Evolutionary conservation across 495 filamentous ascomycete genomes (phyloP).

Genomic region (Penicillium ochrochloron): DNA sequence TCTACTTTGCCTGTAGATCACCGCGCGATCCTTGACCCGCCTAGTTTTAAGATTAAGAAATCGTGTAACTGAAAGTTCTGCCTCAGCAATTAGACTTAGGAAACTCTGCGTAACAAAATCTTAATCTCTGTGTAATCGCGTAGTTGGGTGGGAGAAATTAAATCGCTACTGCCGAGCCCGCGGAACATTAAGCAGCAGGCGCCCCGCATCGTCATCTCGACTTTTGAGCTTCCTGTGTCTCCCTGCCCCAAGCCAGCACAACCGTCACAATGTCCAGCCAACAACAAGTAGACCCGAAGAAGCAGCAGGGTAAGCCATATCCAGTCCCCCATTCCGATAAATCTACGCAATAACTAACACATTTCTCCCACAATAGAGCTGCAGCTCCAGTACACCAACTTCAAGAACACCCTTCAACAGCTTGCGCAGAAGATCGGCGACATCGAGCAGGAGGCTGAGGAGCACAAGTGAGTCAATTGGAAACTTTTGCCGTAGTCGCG

Average conservation of each 20-base stretch:
- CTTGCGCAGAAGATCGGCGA: constrained; percentile 96
- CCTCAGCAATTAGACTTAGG: neutral
- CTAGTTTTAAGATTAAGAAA: neutral
- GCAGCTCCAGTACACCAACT: constrained; percentile 90
- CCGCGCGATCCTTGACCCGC: neutral
- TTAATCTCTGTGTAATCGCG: neutral
- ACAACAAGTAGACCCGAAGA: constrained; percentile 61
- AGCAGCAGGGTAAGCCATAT: constrained; percentile 76
- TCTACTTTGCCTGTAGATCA: neutral
- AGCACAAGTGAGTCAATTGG: constrained; percentile 82
- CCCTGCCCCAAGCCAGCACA: constrained; percentile 21
- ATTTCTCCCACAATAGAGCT: constrained; percentile 65
- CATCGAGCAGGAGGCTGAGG: constrained; percentile 94
- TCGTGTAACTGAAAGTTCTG: neutral
- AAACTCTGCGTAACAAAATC: neutral
- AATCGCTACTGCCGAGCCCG: constrained; percentile 21
- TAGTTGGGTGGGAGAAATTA: neutral
- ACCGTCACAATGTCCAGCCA: constrained; percentile 48
- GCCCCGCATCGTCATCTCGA: constrained; percentile 45
- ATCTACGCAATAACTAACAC: constrained; percentile 16
- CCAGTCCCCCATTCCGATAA: neutral
- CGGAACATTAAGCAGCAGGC: constrained; percentile 27
- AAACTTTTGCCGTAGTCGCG: neutral
- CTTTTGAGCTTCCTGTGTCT: constrained; percentile 34
- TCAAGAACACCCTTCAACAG: constrained; percentile 93